phyloP scores from a whole-genome alignment of 768 basidiomycete species.

The Trametes elegans region DNA sequence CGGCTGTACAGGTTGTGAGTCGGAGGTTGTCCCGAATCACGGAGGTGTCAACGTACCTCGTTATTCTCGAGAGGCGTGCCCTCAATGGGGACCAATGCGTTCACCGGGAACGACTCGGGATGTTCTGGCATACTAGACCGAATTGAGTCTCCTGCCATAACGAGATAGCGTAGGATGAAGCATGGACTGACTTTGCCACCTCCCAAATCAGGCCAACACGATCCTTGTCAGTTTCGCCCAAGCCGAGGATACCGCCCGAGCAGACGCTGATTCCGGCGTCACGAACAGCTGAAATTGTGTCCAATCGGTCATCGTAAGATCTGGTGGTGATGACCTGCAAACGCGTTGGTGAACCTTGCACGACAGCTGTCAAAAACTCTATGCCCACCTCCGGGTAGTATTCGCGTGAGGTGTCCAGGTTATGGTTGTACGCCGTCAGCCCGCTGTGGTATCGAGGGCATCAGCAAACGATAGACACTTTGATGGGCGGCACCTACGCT shows the following conservation, averaged over 20 bases:
- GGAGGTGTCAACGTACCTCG: conserved; percentile 47
- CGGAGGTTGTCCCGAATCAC: background rate
- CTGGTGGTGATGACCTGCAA: conserved; percentile 90
- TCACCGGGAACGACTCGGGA: conserved; percentile 99
- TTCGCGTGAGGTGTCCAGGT: conserved; percentile 96
- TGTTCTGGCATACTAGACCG: conserved; percentile 81
- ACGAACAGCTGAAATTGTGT: conserved; percentile 87
- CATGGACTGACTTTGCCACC: conserved; percentile 72
- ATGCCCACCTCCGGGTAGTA: conserved; percentile 83
- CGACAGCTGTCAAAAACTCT: conserved; percentile 1
- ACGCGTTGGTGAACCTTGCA: background rate
- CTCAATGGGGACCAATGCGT: conserved; percentile 92
- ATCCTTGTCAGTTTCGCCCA: conserved; percentile 89
- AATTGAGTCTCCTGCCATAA: background rate
- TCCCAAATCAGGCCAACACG: conserved; percentile 93
- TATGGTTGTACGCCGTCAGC: conserved; percentile 97
- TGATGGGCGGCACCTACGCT: conserved; percentile 55
- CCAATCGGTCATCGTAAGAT: conserved; percentile 89
- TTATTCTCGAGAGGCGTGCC: conserved; percentile 93
- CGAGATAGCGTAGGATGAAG: conserved; percentile 17
- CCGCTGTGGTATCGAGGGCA: conserved; percentile 48
- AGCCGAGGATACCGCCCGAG: conserved; percentile 92
- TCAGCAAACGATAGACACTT: background rate
- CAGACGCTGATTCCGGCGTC: conserved; percentile 97
- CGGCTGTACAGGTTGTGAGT: conserved; percentile 45